These are phyloP conservation scores for Eustoma russellianum DNA, from an alignment of 257 asterid genomes.

Conservation along the genomic window DNA sequence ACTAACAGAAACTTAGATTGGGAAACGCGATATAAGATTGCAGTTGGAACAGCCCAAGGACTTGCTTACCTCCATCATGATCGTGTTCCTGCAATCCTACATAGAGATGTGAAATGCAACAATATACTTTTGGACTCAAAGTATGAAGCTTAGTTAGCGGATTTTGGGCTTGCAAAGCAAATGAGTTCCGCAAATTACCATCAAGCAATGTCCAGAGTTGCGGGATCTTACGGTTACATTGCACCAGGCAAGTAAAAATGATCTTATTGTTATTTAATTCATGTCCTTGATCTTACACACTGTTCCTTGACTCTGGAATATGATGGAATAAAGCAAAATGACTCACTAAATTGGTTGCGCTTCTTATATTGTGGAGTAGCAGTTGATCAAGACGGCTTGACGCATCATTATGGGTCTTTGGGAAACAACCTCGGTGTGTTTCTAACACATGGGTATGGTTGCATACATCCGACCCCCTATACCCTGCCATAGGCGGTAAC, in stretches of 20 bases:
- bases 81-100: conserved; percentile 78
- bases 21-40: conserved; percentile 87
- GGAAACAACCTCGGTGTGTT: too few relatives aligned
- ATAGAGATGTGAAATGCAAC: conserved; percentile 89
- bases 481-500: too few relatives aligned
- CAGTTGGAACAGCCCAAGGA: conserved; percentile 90
- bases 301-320: too few relatives aligned
- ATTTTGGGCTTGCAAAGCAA: conserved; percentile 92
- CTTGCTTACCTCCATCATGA: conserved; percentile 93
- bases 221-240: conserved; percentile 88
- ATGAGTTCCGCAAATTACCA: conserved; percentile 85
- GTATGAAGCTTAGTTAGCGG: conserved; percentile 81
- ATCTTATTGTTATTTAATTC: not conserved
- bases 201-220: conserved; percentile 78
- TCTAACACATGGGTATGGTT: too few relatives aligned
- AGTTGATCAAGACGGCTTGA: too few relatives aligned
- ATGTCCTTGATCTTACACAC: too few relatives aligned
- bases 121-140: conserved; percentile 79
- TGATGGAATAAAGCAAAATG: too few relatives aligned
- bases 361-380: too few relatives aligned
- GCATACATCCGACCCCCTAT: too few relatives aligned
- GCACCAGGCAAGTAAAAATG: conserved; percentile 71
- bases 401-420: too few relatives aligned
- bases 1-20: conserved; percentile 72
- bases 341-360: too few relatives aligned